Evolutionary conservation across 768 basidiomycete species (phyloP).

Genomic region (Leccinum barrowsii): DNA sequence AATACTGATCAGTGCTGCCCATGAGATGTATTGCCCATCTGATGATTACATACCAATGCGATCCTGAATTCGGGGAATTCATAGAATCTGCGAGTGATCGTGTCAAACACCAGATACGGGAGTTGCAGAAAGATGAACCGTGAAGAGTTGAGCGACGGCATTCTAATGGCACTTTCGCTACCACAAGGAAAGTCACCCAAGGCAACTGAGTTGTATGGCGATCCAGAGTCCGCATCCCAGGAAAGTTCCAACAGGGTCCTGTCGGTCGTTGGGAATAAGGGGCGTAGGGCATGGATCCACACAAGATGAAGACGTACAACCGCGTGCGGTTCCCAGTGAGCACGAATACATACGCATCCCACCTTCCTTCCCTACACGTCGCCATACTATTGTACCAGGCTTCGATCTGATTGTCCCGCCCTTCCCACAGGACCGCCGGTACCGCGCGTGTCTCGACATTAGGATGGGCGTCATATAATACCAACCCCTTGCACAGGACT

Average conservation of each 20-base stretch:
- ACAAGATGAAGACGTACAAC: neutral
- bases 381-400: neutral
- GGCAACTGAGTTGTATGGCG: neutral
- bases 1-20: neutral
- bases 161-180: neutral
- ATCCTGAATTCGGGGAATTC: neutral
- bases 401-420: neutral
- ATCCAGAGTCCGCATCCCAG: neutral
- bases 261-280: neutral
- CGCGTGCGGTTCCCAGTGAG: neutral
- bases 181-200: neutral
- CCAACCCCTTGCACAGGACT: neutral
- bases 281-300: neutral
- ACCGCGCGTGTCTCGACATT: neutral
- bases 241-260: neutral
- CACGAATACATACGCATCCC: neutral
- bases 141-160: neutral
- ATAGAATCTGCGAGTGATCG: neutral
- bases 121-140: neutral
- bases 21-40: neutral
- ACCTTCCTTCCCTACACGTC: neutral
- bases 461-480: neutral
- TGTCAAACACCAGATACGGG: neutral
- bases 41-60: neutral
- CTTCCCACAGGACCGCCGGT: neutral